Evolutionary conservation across 495 filamentous ascomycete genomes (phyloP).

Genomic region (Hyaloscypha variabilis): DNA sequence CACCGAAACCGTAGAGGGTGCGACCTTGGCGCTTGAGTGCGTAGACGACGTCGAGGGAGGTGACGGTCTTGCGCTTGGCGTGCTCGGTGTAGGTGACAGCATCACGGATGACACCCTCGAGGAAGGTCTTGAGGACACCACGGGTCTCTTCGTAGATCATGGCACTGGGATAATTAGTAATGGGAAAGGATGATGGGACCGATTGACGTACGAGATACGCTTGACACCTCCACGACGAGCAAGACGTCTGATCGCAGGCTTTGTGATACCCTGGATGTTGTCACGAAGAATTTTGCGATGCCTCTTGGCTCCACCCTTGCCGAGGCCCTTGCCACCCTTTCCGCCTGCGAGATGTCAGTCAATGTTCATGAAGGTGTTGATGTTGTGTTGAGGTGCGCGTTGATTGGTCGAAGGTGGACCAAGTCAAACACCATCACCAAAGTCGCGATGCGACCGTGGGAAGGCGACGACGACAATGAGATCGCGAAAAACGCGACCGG

Average conservation of each 20-base stretch:
- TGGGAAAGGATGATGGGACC: too few species aligned
- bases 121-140: slow-evolving; percentile 99
- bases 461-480: slow-evolving; percentile 18
- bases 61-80: slow-evolving; percentile 69
- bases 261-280: slow-evolving; percentile 99
- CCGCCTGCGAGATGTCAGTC: slow-evolving; percentile 60
- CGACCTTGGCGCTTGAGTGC: slow-evolving; percentile 94
- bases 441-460: slow-evolving; percentile 24
- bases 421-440: slow-evolving; percentile 17
- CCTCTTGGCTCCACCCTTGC: slow-evolving; percentile 85
- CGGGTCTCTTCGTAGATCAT: slow-evolving; percentile 99
- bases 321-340: slow-evolving; percentile 97
- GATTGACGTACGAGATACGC: too few species aligned
- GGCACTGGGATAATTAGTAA: too few species aligned
- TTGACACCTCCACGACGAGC: slow-evolving; percentile 99
- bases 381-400: slow-evolving; percentile 16
- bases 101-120: slow-evolving; percentile 99
- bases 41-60: slow-evolving; percentile 93
- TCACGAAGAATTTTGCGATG: slow-evolving; percentile 98
- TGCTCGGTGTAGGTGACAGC: slow-evolving; percentile 81
- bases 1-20: slow-evolving; percentile 98
- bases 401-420: slow-evolving; percentile 23
- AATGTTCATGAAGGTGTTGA: slow-evolving; percentile 8
- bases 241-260: slow-evolving; percentile 99
- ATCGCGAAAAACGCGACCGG: slow-evolving; percentile 21